phyloP scores from a whole-genome alignment of 441 rosid genomes.

The Erysimum pusillum region DNA sequence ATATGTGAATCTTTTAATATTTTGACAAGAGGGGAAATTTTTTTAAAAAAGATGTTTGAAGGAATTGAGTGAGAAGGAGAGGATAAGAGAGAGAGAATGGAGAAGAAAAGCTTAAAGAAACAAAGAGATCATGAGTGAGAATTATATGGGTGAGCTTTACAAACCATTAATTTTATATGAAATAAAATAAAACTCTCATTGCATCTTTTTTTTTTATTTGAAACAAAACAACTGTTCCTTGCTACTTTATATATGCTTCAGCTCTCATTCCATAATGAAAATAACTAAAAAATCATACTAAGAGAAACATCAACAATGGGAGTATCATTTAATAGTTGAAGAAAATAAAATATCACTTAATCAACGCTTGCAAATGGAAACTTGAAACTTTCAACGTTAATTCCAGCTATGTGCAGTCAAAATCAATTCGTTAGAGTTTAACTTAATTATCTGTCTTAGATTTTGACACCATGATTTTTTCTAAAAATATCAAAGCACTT shows the following conservation, averaged over 20 bases:
- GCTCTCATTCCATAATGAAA: background rate
- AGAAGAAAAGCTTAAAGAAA: constrained; percentile 47
- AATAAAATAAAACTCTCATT: constrained; percentile 18
- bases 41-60: constrained; percentile 14
- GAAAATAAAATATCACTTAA: background rate
- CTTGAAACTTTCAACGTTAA: too few relatives aligned
- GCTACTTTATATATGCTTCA: background rate
- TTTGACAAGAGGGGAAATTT: background rate
- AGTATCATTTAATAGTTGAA: constrained; percentile 23
- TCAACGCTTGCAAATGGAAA: constrained; percentile 30
- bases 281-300: background rate
- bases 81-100: constrained; percentile 36
- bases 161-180: background rate
- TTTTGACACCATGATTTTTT: background rate
- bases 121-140: constrained; percentile 46
- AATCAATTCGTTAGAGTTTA: constrained; percentile 12
- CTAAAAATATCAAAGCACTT: background rate
- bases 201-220: background rate
- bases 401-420: constrained; percentile 28
- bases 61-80: constrained; percentile 41
- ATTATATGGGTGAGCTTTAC: constrained; percentile 49
- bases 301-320: constrained; percentile 30
- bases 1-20: background rate
- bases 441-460: background rate
- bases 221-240: background rate